Evolutionary conservation across 495 filamentous ascomycete genomes (phyloP).

Genomic region (Endocarpon pusillum): DNA sequence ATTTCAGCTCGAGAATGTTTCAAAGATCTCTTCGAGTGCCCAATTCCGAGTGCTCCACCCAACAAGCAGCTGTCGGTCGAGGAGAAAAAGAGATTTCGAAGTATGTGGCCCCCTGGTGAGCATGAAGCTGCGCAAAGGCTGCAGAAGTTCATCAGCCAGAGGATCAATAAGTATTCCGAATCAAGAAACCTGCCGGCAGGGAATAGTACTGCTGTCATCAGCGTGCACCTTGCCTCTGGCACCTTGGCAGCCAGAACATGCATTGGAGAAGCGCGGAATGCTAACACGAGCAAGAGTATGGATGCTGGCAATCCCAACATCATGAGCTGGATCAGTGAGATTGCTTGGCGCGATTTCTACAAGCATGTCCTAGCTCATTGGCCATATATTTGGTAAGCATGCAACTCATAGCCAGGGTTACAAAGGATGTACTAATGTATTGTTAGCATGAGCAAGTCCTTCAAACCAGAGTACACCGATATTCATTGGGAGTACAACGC

Average conservation of each 20-base stretch:
- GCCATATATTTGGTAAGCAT: constrained; percentile 66
- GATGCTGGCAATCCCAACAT: constrained; percentile 54
- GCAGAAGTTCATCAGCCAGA: constrained; percentile 51
- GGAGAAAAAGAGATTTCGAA: constrained; percentile 36
- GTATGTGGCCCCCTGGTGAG: constrained; percentile 67
- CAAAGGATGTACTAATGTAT: constrained; percentile 1
- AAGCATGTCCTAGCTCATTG: constrained; percentile 72
- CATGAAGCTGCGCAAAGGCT: constrained; percentile 52
- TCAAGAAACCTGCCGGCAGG: constrained; percentile 42
- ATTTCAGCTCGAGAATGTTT: constrained; percentile 32
- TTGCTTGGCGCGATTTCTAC: constrained; percentile 91
- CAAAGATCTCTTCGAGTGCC: constrained; percentile 39
- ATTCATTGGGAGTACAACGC: constrained; percentile 66
- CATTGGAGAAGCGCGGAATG: constrained; percentile 43
- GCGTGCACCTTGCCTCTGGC: constrained; percentile 62
- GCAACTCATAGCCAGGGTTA: too few species aligned
- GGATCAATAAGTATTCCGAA: constrained; percentile 41
- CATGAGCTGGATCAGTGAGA: constrained; percentile 64
- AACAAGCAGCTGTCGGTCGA: constrained; percentile 44
- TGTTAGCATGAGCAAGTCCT: constrained; percentile 76
- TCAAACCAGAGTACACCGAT: constrained; percentile 73
- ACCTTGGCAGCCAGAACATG: constrained; percentile 65
- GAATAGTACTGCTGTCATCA: constrained; percentile 53
- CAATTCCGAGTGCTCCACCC: constrained; percentile 45
- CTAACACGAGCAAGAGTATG: constrained; percentile 51